Evolutionary conservation across 352 stramenopile genomes (phyloP).

Genomic region (Phytophthora boehmeriae): DNA sequence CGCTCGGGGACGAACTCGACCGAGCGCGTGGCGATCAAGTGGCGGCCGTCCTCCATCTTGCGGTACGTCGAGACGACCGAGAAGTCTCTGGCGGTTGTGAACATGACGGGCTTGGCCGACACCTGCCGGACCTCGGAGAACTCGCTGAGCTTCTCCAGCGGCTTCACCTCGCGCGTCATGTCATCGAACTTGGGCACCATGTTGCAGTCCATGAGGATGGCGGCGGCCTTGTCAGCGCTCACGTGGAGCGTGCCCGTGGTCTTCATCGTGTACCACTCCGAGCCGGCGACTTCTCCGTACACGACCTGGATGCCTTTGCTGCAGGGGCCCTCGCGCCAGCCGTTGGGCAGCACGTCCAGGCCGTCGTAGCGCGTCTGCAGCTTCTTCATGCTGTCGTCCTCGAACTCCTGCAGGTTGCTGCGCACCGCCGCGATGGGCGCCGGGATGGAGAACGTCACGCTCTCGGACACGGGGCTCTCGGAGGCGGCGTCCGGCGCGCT

Average conservation of each 20-base stretch:
- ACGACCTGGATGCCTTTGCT: conserved; percentile 79
- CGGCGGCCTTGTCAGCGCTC: conserved; percentile 53
- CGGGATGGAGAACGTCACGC: conserved; percentile 51
- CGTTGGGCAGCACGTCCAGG: conserved; percentile 60
- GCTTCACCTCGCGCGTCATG: conserved; percentile 75
- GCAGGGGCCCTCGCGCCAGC: conserved; percentile 67
- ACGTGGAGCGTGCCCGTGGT: conserved; percentile 66
- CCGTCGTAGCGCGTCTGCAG: conserved; percentile 65
- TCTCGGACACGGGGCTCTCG: conserved; percentile 43
- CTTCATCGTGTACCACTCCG: conserved; percentile 78
- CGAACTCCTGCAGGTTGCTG: conserved; percentile 52
- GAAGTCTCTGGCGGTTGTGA: conserved; percentile 77
- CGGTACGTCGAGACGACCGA: conserved; percentile 67
- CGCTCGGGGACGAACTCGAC: conserved; percentile 63
- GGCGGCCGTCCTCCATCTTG: conserved; percentile 49
- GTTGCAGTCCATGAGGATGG: conserved; percentile 54
- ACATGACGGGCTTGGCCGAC: conserved; percentile 75
- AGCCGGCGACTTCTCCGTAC: conserved; percentile 65
- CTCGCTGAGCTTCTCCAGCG: conserved; percentile 68
- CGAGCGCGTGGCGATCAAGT: conserved; percentile 75
- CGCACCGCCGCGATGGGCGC: conserved; percentile 57
- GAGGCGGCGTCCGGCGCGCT: conserved; percentile 23
- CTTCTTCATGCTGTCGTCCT: conserved; percentile 60
- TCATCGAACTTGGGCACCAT: conserved; percentile 83
- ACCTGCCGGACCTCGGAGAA: conserved; percentile 67